These are phyloP conservation scores for Chaetomiaceae sp. DNA, from an alignment of 2,329 filamentous ascomycete species.

Conservation along the genomic window DNA sequence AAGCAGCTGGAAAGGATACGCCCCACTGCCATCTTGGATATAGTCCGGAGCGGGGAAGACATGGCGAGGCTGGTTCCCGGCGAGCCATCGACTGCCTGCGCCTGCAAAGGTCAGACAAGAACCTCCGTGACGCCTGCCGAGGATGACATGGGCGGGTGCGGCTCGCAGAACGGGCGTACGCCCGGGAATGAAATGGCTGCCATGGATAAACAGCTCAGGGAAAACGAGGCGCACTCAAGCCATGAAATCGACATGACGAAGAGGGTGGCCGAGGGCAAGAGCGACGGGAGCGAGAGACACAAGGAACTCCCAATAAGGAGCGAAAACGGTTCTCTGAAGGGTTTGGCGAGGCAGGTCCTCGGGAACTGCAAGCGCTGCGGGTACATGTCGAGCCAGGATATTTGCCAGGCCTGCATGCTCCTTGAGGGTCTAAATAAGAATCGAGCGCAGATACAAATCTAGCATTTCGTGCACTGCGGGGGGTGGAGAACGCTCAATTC, in stretches of 20 bases:
- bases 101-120: constrained; percentile 36
- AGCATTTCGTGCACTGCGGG: constrained; percentile 15
- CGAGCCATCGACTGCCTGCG: constrained; percentile 42
- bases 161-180: constrained; percentile 59
- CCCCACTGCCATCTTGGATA: constrained; percentile 89
- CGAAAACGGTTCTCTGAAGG: constrained; percentile 21
- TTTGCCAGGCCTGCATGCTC: constrained; percentile 90
- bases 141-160: constrained; percentile 66
- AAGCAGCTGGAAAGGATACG: constrained; percentile 92
- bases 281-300: constrained; percentile 22
- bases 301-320: constrained; percentile 24
- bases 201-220: constrained; percentile 67
- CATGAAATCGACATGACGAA: constrained; percentile 62
- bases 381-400: constrained; percentile 88
- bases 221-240: constrained; percentile 54
- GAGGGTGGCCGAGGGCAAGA: constrained; percentile 32
- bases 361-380: constrained; percentile 83
- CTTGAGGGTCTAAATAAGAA: constrained; percentile 88
- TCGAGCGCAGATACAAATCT: constrained; percentile 52
- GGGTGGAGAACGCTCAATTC: too few relatives aligned
- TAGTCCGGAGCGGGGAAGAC: constrained; percentile 90
- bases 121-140: constrained; percentile 38
- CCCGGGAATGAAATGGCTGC: constrained; percentile 72
- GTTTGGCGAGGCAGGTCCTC: constrained; percentile 53
- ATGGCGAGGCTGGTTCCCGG: constrained; percentile 82